These are phyloP conservation scores for Fusarium sp. DNA, from an alignment of 2,329 filamentous ascomycete genomes.

Conservation along the genomic window DNA sequence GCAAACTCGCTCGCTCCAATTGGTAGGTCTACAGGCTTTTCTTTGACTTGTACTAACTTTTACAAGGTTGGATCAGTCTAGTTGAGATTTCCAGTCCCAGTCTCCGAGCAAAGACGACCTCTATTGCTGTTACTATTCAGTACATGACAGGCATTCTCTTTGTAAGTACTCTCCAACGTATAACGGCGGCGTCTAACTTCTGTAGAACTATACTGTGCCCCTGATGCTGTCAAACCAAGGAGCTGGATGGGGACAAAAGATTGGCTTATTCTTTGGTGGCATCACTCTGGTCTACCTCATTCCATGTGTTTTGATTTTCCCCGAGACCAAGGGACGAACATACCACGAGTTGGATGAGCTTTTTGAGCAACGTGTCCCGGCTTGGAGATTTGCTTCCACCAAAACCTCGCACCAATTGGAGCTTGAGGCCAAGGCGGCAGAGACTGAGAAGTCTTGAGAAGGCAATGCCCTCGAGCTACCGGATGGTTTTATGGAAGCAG, in stretches of 20 bases:
- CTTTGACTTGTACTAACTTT: not conserved
- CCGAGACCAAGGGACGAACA: not conserved
- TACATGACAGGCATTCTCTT: constrained; percentile 6
- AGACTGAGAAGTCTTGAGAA: not conserved
- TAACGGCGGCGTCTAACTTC: not conserved
- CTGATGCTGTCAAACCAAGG: not conserved
- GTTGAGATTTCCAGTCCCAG: constrained; percentile 9
- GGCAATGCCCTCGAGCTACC: not conserved
- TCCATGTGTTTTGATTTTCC: not conserved
- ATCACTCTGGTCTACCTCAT: not conserved
- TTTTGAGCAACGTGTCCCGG: not conserved
- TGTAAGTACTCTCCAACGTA: not conserved
- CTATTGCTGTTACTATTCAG: constrained; percentile 4
- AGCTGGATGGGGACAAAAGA: not conserved
- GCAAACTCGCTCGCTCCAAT: not conserved
- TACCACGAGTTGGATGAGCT: not conserved
- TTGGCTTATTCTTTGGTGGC: not conserved
- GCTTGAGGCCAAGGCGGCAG: not conserved
- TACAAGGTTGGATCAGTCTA: not conserved
- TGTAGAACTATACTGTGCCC: not conserved
- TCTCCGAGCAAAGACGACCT: constrained; percentile 11
- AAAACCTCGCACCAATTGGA: not conserved
- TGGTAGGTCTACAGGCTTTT: not conserved
- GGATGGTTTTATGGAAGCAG: not conserved
- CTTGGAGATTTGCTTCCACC: not conserved